Evolutionary conservation across 2,329 filamentous ascomycete genomes (phyloP).

Genomic region (Furcasterigmium sp.): DNA sequence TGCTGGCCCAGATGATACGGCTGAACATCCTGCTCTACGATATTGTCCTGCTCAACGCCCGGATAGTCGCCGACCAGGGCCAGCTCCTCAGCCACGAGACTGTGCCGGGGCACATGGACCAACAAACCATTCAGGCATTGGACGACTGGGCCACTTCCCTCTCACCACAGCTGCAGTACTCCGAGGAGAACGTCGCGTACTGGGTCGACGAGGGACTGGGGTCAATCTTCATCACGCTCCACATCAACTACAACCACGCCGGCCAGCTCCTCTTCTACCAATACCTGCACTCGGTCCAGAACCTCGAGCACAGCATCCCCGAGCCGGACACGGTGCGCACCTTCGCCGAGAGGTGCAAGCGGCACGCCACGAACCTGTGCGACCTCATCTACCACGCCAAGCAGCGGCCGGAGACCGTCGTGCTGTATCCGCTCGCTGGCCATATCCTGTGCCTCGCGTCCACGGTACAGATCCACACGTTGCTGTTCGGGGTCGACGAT

Average conservation of each 20-base stretch:
- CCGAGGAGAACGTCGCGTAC: slow-evolving; percentile 27
- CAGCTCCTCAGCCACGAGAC: not conserved
- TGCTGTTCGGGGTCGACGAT: slow-evolving; percentile 33
- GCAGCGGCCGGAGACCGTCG: slow-evolving; percentile 28
- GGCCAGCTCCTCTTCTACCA: slow-evolving; percentile 39
- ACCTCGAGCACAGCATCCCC: slow-evolving; percentile 1
- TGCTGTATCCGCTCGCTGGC: slow-evolving; percentile 36
- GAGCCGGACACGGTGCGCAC: slow-evolving; percentile 16
- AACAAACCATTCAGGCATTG: slow-evolving; percentile 20
- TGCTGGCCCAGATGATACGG: slow-evolving; percentile 21
- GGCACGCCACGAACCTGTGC: slow-evolving; percentile 30
- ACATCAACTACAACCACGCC: slow-evolving; percentile 41
- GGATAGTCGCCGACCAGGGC: slow-evolving; percentile 18
- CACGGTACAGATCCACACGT: slow-evolving; percentile 38
- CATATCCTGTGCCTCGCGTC: slow-evolving; percentile 41
- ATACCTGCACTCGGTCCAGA: slow-evolving; percentile 26
- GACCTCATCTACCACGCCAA: slow-evolving; percentile 31
- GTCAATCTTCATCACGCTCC: slow-evolving; percentile 34
- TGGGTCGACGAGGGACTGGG: slow-evolving; percentile 32
- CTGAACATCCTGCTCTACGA: slow-evolving; percentile 26
- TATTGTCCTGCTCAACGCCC: slow-evolving; percentile 32
- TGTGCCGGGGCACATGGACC: slow-evolving; percentile 17
- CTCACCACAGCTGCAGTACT: slow-evolving; percentile 28
- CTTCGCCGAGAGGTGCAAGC: slow-evolving; percentile 32
- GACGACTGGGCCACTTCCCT: slow-evolving; percentile 29